phyloP scores from a whole-genome alignment of 257 asterid genomes.

The Parsonsia alboflavescens region DNA sequence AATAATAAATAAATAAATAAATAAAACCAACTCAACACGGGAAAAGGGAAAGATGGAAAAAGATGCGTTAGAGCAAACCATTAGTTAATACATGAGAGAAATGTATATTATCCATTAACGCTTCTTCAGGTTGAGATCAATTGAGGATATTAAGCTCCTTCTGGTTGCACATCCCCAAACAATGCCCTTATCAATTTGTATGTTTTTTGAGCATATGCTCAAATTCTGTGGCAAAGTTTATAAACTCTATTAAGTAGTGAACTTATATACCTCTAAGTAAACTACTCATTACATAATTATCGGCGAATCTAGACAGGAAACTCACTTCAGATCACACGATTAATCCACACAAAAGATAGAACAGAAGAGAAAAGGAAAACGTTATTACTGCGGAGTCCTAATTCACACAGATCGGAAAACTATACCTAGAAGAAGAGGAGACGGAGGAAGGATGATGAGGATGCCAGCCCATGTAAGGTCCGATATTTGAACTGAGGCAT shows the following conservation, averaged over 20 bases:
- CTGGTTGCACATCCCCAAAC: background rate
- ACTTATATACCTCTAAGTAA: background rate
- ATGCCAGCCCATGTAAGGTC: conserved; percentile 53
- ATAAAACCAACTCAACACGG: background rate
- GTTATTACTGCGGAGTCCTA: background rate
- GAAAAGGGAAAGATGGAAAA: background rate
- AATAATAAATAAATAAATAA: background rate
- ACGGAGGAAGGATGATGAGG: conserved; percentile 38
- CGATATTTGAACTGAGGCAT: conserved; percentile 36
- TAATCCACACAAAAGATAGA: background rate
- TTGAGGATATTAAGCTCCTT: background rate
- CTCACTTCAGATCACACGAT: background rate
- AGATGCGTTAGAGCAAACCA: background rate
- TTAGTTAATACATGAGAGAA: background rate
- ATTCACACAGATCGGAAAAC: conserved; percentile 1
- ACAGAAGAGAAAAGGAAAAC: background rate
- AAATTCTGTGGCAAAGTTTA: background rate
- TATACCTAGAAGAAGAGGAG: conserved; percentile 41
- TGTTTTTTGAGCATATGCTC: background rate
- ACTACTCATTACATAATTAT: background rate
- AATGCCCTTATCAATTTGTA: background rate
- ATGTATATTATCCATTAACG: background rate
- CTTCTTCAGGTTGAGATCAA: background rate
- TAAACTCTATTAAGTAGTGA: background rate
- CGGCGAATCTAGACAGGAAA: background rate